A percentile compares a stretch with the other conserved stretches of the same genome.
Conservation (phyloP, 352 stramenopile species). For the Phytophthora constricta region DNA sequence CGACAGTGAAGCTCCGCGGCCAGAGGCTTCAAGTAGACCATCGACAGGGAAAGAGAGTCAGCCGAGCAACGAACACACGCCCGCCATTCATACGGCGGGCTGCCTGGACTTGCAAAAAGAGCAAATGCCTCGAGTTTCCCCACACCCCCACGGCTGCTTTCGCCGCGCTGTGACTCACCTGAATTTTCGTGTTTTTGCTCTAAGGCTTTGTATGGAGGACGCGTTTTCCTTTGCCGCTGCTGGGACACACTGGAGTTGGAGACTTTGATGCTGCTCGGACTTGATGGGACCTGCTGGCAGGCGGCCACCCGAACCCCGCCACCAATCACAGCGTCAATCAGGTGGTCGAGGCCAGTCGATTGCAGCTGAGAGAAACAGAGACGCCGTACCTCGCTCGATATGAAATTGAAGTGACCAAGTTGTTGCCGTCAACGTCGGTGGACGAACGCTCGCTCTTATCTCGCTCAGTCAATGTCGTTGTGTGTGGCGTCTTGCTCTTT, state of each 20-base stretch:
- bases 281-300: not conserved
- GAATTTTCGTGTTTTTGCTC: slow-evolving; percentile 23
- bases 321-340: slow-evolving; percentile 48
- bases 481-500: not conserved
- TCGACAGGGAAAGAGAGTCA: slow-evolving; percentile 53
- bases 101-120: slow-evolving; percentile 35
- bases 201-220: slow-evolving; percentile 34
- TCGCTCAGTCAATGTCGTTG: not conserved
- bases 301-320: slow-evolving; percentile 31
- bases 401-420: not conserved
- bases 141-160: slow-evolving; percentile 4
- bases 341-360: too few relatives aligned
- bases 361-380: too few relatives aligned
- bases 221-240: slow-evolving; percentile 8
- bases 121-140: slow-evolving; percentile 33
- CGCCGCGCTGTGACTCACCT: slow-evolving; percentile 16
- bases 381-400: not conserved
- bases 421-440: not conserved
- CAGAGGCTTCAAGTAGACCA: slow-evolving; percentile 72
- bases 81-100: slow-evolving; percentile 50
- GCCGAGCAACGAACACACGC: slow-evolving; percentile 40
- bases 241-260: slow-evolving; percentile 17
- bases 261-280: slow-evolving; percentile 5
- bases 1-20: slow-evolving; percentile 33
- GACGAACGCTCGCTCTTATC: not conserved